These are phyloP conservation scores for Exophiala phaeomuriformis DNA, from an alignment of 2,329 filamentous ascomycete genomes.

Conservation along the genomic window DNA sequence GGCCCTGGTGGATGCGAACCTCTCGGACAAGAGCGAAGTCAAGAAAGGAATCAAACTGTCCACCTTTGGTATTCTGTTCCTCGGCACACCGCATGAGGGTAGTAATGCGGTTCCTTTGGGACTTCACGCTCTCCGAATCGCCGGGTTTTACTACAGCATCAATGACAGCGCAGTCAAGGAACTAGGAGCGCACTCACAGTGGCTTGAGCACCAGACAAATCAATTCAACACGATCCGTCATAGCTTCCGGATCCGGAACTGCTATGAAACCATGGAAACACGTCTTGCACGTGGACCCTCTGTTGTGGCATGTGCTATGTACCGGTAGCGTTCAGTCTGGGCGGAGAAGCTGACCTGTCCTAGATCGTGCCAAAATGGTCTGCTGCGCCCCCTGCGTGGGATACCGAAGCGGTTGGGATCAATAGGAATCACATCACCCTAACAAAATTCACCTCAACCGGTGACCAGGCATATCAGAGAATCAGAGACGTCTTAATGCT, in stretches of 20 bases:
- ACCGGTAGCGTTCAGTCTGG: neutral
- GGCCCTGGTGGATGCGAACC: neutral
- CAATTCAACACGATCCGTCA: neutral
- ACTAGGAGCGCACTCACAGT: neutral
- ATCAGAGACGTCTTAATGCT: too few species aligned
- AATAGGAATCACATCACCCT: neutral
- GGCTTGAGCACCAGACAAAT: neutral
- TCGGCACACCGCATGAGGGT: neutral
- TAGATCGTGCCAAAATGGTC: neutral
- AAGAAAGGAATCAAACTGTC: neutral
- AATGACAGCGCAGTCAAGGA: neutral
- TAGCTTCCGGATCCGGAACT: neutral
- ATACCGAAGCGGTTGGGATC: neutral
- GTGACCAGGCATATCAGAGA: neutral
- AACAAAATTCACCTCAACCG: neutral
- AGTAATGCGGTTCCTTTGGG: neutral
- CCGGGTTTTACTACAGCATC: neutral
- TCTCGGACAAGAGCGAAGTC: neutral
- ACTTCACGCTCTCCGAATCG: neutral
- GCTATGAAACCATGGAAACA: neutral
- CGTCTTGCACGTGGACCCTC: neutral
- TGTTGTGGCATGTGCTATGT: neutral
- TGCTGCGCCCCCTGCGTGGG: neutral
- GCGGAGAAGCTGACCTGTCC: neutral
- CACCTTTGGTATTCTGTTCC: neutral